Evolutionary conservation across 2,329 filamentous ascomycete species (phyloP), one percentile per base, ranked within the genome.

Genomic region (Colletotrichum nymphaeae): DNA sequence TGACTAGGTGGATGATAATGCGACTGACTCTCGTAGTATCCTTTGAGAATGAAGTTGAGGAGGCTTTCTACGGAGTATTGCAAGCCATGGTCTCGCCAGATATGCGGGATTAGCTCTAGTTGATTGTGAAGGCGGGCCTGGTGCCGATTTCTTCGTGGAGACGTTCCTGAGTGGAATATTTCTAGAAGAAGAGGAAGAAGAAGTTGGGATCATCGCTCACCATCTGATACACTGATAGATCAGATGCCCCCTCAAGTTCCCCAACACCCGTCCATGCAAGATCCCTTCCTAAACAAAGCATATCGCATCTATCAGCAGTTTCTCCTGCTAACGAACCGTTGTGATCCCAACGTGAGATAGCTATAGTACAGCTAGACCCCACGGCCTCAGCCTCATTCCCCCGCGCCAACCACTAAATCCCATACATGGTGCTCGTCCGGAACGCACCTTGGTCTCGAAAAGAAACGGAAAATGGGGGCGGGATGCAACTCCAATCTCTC

Each of bases 341-440:
- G 59, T 60, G 35, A 69, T 73, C 70, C 70, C 65, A 14, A 57
- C 53, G 19, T 16, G 37, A 42, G 37, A 42, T 19, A 16, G 37
- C 37, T 42, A 42, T 42, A 42, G 5, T 16, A 7, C 14, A 42
- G 37, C 37, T 7, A 7, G 19, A 42, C 37, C 37, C 52, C 24
- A 9, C 14, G 37, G 59, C 30, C 22, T 46, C 46, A 19, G 30
- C 69, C 59, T 58, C 37, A 26, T 8, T n/a, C 5, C 69, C 65
- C 59, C 70, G n/a, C 67, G 67, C 49, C n/a, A 35, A 55, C 19
- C 46, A 73, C 69, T 70, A 28, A 73, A 73, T 55, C 55, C 66
- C 59, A 70, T 65, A 70, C 70, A 7, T 19, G 37, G 37, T 42
- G 37, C 37, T 42, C 37, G 37, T 42, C 8, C 58, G 30, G 52